These are phyloP conservation scores for Neocallimastix lanati DNA, from an alignment of 192 early-diverging fungal species.

Conservation along the genomic window DNA sequence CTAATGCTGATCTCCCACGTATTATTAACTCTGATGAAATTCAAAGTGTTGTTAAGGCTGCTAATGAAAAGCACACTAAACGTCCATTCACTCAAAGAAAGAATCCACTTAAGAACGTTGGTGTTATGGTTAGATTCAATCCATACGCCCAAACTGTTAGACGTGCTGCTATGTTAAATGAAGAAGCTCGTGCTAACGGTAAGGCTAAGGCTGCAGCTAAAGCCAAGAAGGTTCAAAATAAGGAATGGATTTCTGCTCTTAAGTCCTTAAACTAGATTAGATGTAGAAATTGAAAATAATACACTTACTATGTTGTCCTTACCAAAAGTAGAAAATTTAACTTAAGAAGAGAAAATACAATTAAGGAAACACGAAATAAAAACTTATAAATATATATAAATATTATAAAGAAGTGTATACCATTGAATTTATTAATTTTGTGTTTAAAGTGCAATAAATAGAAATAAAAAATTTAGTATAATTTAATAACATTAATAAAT, in stretches of 20 bases:
- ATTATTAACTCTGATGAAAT: constrained; percentile 94
- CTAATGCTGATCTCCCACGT: constrained; percentile 87
- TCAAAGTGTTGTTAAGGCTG: constrained; percentile 78
- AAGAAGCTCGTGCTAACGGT: constrained; percentile 16
- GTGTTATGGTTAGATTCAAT: constrained; percentile 85
- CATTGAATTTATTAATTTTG: too few relatives aligned
- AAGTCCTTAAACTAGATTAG: not conserved
- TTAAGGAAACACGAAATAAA: not conserved
- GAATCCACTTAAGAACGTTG: constrained; percentile 89
- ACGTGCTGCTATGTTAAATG: constrained; percentile 46
- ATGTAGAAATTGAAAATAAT: too few relatives aligned
- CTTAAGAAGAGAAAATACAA: not conserved
- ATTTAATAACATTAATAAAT: too few relatives aligned
- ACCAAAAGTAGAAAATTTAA: not conserved
- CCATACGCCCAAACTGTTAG: constrained; percentile 83
- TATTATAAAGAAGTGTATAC: too few relatives aligned
- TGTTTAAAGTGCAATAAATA: too few relatives aligned
- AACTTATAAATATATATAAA: too few relatives aligned
- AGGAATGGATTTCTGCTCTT: not conserved
- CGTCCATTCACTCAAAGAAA: constrained; percentile 95
- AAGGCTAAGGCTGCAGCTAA: constrained; percentile 17
- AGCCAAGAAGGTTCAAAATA: constrained; percentile 14
- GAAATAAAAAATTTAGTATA: too few relatives aligned
- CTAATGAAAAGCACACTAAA: constrained; percentile 58
- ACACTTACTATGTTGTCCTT: not conserved